Evolutionary conservation across 2,329 filamentous ascomycete genomes (phyloP), one percentile per base, ranked within the genome.

Genomic region (Alternaria sp.): DNA sequence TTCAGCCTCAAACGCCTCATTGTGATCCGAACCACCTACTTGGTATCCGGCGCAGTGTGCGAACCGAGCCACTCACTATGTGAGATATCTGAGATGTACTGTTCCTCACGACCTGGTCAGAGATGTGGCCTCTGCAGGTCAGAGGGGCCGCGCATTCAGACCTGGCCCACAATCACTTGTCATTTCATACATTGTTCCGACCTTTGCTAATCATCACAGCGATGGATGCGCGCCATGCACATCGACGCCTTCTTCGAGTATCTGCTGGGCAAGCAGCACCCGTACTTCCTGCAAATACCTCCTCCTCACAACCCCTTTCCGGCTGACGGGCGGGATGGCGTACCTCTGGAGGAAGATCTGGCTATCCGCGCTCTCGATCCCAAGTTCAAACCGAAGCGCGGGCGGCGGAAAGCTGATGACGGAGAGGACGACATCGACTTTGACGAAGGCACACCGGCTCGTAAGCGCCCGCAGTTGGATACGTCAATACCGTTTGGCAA

Each of bases 141-240:
- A 59, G 50, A 25, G 49, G 50, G 21, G 49, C 11, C 0, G 25
- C 28, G 49, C 25, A 44, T 19, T 9, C 19, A 19, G 28, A 36
- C 28, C 10, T 25, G n/a, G 49, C 13, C 28, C 10, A 19, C 9
- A 6, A 19, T 36, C n/a, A 44, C 52, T 19, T 54, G 11, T 7
- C 36, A 8, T 19, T 13, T 12, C 52, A 17, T 17, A 13, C 23
- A 17, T 44, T 9, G 9, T 8, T n/a, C 8, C 19, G 40, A 36
- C 11, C 19, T 32, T 19, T 47, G 57, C 67, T 72, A 57, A 66
- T 57, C 36, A 51, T 60, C 50, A 28, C 43, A 92, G 92, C 90
- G 95, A 75, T 97, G 94, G 94, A 96, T 97, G 92, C 93, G 93
- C 77, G 94, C 93, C 6, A 95, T 97, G 91, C 94, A 97, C 77